Evolutionary conservation across 306 rosid genomes (phyloP).

Genomic region (Dryas drummondii): DNA sequence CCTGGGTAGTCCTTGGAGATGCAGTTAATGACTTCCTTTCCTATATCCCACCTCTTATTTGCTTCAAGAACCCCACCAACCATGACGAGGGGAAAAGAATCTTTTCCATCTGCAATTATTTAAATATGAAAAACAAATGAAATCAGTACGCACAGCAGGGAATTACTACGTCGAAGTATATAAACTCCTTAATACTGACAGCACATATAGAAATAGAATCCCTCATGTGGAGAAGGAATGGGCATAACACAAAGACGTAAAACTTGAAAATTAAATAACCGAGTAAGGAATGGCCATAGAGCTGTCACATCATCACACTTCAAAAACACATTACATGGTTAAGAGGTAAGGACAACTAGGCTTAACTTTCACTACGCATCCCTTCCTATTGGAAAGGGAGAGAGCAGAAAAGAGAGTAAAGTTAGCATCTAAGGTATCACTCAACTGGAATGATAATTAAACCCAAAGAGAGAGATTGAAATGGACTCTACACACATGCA

Average conservation of each 20-base stretch:
- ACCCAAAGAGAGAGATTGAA: neutral
- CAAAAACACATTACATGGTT: neutral
- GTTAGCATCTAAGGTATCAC: neutral
- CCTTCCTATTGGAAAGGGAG: neutral
- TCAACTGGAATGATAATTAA: neutral
- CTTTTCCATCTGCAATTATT: conserved; percentile 65
- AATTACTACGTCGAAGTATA: neutral
- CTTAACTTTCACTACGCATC: neutral
- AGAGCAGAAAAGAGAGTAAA: neutral
- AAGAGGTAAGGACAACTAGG: neutral
- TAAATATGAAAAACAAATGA: neutral
- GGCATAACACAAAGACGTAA: neutral
- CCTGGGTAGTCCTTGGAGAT: conserved; percentile 64
- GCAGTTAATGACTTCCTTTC: conserved; percentile 69
- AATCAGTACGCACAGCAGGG: neutral
- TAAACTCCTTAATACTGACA: neutral
- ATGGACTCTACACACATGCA: neutral
- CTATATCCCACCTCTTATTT: conserved; percentile 83
- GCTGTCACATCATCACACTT: neutral
- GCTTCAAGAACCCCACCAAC: conserved; percentile 99
- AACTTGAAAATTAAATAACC: neutral
- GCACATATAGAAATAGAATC: neutral
- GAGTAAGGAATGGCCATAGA: neutral
- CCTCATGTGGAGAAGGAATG: neutral
- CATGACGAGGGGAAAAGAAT: conserved; percentile 76